Conservation (phyloP, 2,329 filamentous ascomycete genomes). For the Neonectria magnoliae region DNA sequence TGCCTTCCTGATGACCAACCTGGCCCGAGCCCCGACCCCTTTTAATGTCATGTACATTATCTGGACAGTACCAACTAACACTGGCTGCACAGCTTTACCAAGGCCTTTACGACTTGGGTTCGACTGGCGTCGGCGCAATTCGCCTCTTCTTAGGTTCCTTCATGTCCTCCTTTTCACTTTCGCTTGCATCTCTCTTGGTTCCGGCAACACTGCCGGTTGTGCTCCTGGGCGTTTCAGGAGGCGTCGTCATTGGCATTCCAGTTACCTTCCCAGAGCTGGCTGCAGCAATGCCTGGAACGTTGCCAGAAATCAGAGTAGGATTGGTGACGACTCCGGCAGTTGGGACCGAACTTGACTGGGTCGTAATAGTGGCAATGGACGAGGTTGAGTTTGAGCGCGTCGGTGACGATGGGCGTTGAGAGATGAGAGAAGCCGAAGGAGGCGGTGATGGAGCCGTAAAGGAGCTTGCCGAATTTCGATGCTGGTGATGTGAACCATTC, state of each 20-base stretch:
- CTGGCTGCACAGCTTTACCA: neutral
- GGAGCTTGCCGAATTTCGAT: slow-evolving; percentile 68
- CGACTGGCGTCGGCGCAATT: slow-evolving; percentile 73
- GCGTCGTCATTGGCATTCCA: slow-evolving; percentile 82
- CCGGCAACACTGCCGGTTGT: slow-evolving; percentile 49
- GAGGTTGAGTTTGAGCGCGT: slow-evolving; percentile 87
- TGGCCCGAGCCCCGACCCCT: slow-evolving; percentile 20
- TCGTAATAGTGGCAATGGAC: slow-evolving; percentile 80
- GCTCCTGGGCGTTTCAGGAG: slow-evolving; percentile 82
- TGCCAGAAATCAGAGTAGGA: slow-evolving; percentile 80
- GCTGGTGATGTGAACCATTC: slow-evolving; percentile 59
- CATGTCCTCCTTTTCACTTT: slow-evolving; percentile 63
- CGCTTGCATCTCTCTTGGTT: slow-evolving; percentile 66
- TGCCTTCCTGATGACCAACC: slow-evolving; percentile 20
- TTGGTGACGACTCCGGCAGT: slow-evolving; percentile 72
- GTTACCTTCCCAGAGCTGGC: slow-evolving; percentile 72
- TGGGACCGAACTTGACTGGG: slow-evolving; percentile 62
- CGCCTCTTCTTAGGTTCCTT: slow-evolving; percentile 73
- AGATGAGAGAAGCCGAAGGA: slow-evolving; percentile 65
- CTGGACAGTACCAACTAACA: slow-evolving; percentile 1
- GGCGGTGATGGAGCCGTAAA: slow-evolving; percentile 67
- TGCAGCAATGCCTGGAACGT: slow-evolving; percentile 79
- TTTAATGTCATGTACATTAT: slow-evolving; percentile 27
- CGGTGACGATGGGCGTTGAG: slow-evolving; percentile 78
- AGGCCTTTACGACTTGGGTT: slow-evolving; percentile 38